These are phyloP conservation scores for Limtongia smithiae DNA, from an alignment of 805 yeast genomes.

Conservation along the genomic window DNA sequence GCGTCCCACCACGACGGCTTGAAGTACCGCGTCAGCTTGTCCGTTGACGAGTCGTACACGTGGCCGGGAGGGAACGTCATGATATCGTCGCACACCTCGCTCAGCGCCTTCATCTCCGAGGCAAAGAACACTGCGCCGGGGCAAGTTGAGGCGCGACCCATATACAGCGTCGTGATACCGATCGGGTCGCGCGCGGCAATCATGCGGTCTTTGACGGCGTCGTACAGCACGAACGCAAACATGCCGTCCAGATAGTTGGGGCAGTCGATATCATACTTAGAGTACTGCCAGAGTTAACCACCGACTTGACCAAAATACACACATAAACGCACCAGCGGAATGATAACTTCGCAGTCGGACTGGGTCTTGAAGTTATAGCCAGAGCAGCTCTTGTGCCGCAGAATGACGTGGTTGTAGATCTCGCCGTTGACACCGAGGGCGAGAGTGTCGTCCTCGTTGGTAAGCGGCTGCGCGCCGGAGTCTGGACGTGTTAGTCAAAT, in stretches of 20 bases:
- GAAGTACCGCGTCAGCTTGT: slow-evolving; percentile 80
- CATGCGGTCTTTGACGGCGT: slow-evolving; percentile 76
- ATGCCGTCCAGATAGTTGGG: slow-evolving; percentile 95
- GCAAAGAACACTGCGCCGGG: slow-evolving; percentile 87
- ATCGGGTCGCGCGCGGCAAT: slow-evolving; percentile 98
- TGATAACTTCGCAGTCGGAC: slow-evolving; percentile 96
- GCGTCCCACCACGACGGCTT: slow-evolving; percentile 95
- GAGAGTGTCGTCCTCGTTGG: slow-evolving; percentile 69
- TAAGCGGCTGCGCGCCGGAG: slow-evolving; percentile 97
- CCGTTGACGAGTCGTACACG: slow-evolving; percentile 88
- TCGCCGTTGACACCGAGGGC: slow-evolving; percentile 93
- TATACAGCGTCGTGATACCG: slow-evolving; percentile 93
- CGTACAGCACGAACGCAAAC: slow-evolving; percentile 94
- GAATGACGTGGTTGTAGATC: slow-evolving; percentile 90
- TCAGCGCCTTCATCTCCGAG: slow-evolving; percentile 88
- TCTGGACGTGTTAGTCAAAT: slow-evolving; percentile 49
- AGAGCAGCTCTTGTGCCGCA: slow-evolving; percentile 64
- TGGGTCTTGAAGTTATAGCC: slow-evolving; percentile 79
- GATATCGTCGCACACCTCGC: slow-evolving; percentile 92
- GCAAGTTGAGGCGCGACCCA: slow-evolving; percentile 69
- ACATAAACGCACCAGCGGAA: slow-evolving; percentile 53
- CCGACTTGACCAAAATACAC: background rate
- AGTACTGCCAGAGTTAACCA: slow-evolving; percentile 40
- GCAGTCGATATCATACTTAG: slow-evolving; percentile 82
- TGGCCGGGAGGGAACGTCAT: slow-evolving; percentile 98